These are phyloP conservation scores for Penicillium longicatenatum DNA, from an alignment of 495 filamentous ascomycete genomes.

Conservation along the genomic window DNA sequence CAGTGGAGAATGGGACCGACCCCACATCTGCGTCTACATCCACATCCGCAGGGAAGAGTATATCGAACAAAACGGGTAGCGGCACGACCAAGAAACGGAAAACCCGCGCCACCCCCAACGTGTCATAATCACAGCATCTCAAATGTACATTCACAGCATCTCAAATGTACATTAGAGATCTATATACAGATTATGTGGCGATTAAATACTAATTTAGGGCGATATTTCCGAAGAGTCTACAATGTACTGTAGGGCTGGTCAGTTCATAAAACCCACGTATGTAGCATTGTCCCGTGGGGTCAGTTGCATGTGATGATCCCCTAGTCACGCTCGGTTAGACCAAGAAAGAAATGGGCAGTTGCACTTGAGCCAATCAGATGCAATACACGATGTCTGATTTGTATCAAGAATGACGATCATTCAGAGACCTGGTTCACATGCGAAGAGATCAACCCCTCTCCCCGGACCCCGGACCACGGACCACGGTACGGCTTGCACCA, in stretches of 20 bases:
- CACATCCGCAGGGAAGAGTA: background rate
- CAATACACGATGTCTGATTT: background rate
- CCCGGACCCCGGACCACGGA: slow-evolving; percentile 29
- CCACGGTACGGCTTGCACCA: slow-evolving; percentile 5
- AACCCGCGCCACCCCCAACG: slow-evolving; percentile 8
- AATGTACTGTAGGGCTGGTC: too few relatives aligned
- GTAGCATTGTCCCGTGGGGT: too few relatives aligned
- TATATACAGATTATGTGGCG: background rate
- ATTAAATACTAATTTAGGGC: background rate
- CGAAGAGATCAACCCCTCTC: slow-evolving; percentile 11
- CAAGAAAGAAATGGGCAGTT: background rate
- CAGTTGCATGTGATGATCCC: background rate
- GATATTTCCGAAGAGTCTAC: too few relatives aligned
- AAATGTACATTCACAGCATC: too few relatives aligned
- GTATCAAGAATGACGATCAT: background rate
- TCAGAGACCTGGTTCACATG: background rate
- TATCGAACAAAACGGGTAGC: slow-evolving; percentile 6
- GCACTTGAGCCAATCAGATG: background rate
- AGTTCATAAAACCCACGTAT: too few relatives aligned
- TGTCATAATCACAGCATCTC: background rate
- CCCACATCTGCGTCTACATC: background rate
- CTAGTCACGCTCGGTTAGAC: background rate
- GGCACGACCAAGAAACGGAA: slow-evolving; percentile 22
- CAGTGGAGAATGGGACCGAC: slow-evolving; percentile 4
- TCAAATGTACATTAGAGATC: background rate